Evolutionary conservation across 352 stramenopile species (phyloP).

Genomic region (Globisporangium middletonii): DNA sequence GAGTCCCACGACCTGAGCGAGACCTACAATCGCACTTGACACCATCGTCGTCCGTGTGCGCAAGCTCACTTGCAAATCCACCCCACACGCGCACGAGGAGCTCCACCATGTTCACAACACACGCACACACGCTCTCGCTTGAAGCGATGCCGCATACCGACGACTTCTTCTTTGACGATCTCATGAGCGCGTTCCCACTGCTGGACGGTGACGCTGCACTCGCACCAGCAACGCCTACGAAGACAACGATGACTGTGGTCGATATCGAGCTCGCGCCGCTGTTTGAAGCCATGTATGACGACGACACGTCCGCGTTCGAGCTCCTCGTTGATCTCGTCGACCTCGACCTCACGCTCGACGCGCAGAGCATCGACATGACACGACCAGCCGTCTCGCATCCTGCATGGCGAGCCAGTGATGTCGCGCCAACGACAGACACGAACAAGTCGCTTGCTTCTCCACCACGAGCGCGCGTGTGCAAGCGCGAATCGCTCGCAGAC

Average conservation of each 20-base stretch:
- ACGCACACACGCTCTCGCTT: not conserved
- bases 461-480: no score
- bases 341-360: constrained; percentile 2
- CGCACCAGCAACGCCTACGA: not conserved
- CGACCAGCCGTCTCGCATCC: no score
- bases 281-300: constrained; percentile 1
- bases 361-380: not conserved
- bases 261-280: not conserved
- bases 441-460: no score
- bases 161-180: not conserved
- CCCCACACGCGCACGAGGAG: no score
- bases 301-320: constrained; percentile 1
- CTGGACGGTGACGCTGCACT: not conserved
- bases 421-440: no score
- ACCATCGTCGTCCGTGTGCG: no score
- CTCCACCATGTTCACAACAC: not conserved
- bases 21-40: no score
- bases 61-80: no score
- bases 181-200: not conserved
- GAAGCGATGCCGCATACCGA: not conserved
- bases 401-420: no score
- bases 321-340: not conserved
- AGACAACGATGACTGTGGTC: not conserved
- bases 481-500: no score
- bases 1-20: no score